Evolutionary conservation across 345 rosid species (phyloP).

Genomic region (Rhodamnia rubescens): DNA sequence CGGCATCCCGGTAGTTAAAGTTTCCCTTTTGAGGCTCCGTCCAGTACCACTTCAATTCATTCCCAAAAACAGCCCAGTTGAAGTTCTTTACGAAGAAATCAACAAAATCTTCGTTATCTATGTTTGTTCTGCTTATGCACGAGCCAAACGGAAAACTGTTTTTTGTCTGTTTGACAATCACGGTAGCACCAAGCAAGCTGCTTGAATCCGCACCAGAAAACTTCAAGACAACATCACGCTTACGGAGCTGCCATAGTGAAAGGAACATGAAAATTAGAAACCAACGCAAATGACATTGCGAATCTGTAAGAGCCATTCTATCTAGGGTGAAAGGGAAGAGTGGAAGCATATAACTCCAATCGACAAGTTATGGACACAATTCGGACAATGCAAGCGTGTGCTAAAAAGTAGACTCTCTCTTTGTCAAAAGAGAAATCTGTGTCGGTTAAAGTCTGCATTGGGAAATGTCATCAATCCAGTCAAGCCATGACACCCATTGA

Average conservation of each 20-base stretch:
- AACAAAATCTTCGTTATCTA: constrained; percentile 90
- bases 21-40: constrained; percentile 78
- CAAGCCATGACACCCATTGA: background rate
- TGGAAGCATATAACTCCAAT: constrained; percentile 16
- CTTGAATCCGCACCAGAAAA: constrained; percentile 41
- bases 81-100: constrained; percentile 62
- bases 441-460: no score
- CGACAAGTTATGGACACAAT: constrained; percentile 13
- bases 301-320: background rate
- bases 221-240: constrained; percentile 63
- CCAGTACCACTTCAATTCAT: constrained; percentile 98
- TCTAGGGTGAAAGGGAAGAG: background rate
- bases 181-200: constrained; percentile 30
- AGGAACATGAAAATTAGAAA: background rate
- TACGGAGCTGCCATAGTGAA: constrained; percentile 49
- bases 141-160: constrained; percentile 81
- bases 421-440: background rate
- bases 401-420: background rate
- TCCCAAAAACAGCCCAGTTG: constrained; percentile 91
- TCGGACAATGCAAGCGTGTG: background rate
- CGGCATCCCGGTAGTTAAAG: constrained; percentile 72
- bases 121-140: constrained; percentile 69
- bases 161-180: constrained; percentile 53
- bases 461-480: background rate
- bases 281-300: background rate